Base-by-base conservation (phyloP, 75 land plant species). In the Cryptomeria japonica region DNA sequence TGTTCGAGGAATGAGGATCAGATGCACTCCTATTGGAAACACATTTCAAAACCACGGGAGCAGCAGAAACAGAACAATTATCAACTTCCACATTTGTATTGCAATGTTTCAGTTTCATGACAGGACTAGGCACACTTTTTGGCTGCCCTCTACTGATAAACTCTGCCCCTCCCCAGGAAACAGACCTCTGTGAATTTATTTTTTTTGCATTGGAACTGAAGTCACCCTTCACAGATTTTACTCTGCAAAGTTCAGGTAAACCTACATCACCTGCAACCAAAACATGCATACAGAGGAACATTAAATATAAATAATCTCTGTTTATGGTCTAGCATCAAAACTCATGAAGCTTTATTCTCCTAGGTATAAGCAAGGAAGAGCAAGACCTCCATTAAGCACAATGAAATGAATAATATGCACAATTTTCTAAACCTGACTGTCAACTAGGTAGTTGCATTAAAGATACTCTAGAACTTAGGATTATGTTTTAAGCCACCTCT, bases 141-240 rank as follows among this genome's bases (percentile, higher is more conserved):
- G 84, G 84, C 31, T 80, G 51, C 25, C 41, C 84, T 12, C n/a
- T 22, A 28, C 32, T 25, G n/a, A 41, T 44, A 44, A 44, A 46
- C n/a, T 80, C 84, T 44, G 47, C 47, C 47, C 84, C 84, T 80
- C 84, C 84, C 47, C 46, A 80, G 19, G 84, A 80, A 44, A 80
- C 46, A 80, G 51, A 80, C 49, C 84, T 80, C 32, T 0, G 44
- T 25, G 84, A 80, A 22, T 80, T 80, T 2, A 25, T 11, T 28
- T 80, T 80, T 39, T 47, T 80, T 44, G 28, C 28, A 38, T 39
- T 32, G 51, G 47, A 80, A 31, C 4, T 10, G n/a, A 42, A 25
- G 46, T 47, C 84, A 44, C 32, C 47, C 47, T 44, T 38, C 4
- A 80, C 46, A 44, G 46, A 41, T 80, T 80, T 42, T 25, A 80